phyloP scores from a whole-genome alignment of 371 early-diverging fungal species.

The Parasitella parasitica region DNA sequence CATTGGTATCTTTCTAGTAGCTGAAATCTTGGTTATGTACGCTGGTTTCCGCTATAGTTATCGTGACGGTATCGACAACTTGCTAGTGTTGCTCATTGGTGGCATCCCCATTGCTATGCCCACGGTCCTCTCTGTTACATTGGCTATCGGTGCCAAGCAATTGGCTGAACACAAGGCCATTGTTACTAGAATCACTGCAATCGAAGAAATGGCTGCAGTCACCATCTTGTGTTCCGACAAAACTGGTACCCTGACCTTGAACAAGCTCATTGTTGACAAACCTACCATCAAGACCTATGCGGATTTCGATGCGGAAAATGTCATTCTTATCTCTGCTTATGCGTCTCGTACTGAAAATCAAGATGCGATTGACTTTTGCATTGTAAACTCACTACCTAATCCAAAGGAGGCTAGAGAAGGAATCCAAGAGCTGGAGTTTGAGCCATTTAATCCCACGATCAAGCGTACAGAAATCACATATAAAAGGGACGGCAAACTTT shows the following conservation, averaged over 20 bases:
- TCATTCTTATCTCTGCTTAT: conserved; percentile 58
- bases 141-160: conserved; percentile 88
- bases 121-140: conserved; percentile 85
- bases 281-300: conserved; percentile 56
- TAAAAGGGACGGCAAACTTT: conserved; percentile 54
- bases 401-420: conserved; percentile 48
- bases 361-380: conserved; percentile 68
- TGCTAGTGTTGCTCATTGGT: conserved; percentile 66
- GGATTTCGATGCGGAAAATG: conserved; percentile 41
- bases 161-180: conserved; percentile 89
- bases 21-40: conserved; percentile 77
- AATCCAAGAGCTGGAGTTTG: conserved; percentile 61
- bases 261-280: conserved; percentile 73
- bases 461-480: conserved; percentile 80
- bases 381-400: conserved; percentile 60
- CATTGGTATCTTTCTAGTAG: conserved; percentile 67
- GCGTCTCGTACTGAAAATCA: conserved; percentile 65
- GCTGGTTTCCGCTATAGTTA: conserved; percentile 65
- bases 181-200: conserved; percentile 76
- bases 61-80: conserved; percentile 61
- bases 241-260: conserved; percentile 91
- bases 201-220: conserved; percentile 88
- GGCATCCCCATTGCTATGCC: conserved; percentile 75
- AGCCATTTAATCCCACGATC: conserved; percentile 81
- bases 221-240: conserved; percentile 91